These are phyloP conservation scores for Eucalyptus globulus DNA, from an alignment of 345 rosid genomes.

Conservation along the genomic window DNA sequence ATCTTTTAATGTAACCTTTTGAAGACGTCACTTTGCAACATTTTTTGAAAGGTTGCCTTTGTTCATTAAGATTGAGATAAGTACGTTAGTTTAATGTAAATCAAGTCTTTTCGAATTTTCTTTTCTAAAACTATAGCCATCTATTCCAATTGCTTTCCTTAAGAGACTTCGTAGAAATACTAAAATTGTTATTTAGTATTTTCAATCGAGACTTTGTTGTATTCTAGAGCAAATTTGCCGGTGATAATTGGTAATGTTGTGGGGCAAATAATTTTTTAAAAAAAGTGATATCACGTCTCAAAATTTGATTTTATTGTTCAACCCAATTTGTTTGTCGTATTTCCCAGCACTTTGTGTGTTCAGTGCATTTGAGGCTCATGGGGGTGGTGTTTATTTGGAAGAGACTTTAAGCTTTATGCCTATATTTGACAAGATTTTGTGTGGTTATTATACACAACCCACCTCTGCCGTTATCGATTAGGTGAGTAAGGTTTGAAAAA, in stretches of 20 bases:
- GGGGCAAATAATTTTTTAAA: no score
- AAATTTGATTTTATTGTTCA: fast-evolving
- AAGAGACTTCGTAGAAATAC: no score
- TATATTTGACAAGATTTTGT: background rate
- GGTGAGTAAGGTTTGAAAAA: background rate
- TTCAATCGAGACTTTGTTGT: no score
- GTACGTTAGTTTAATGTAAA: no score
- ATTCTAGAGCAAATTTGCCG: no score
- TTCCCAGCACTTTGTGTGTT: background rate
- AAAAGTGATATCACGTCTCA: fast-evolving
- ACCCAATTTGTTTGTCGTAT: fast-evolving
- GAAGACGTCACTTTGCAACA: no score
- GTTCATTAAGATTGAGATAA: no score
- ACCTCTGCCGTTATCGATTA: background rate
- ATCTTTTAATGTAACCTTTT: no score
- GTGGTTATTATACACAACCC: background rate
- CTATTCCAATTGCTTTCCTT: fast-evolving
- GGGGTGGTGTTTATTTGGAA: background rate
- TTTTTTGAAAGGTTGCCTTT: fast-evolving
- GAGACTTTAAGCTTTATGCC: background rate
- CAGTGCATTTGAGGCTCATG: background rate
- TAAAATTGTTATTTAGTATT: no score
- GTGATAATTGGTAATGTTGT: no score
- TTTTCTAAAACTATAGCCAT: no score
- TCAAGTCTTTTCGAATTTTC: no score